Evolutionary conservation across 2,329 filamentous ascomycete species (phyloP).

Genomic region (Penicillium nordicum): DNA sequence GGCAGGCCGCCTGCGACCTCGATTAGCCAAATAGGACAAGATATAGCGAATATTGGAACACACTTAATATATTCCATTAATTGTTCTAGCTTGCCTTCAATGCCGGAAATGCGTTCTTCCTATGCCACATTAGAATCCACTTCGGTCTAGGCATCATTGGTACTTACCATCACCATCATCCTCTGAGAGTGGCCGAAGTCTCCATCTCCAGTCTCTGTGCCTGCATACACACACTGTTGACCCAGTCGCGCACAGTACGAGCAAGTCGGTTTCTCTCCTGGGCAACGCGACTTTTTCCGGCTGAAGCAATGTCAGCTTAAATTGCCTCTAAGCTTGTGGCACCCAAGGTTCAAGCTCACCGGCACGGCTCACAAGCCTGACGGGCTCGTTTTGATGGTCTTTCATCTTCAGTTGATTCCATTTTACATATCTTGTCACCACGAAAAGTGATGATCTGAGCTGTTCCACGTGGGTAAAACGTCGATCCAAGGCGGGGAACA

Average conservation of each 20-base stretch:
- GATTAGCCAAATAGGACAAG: not conserved
- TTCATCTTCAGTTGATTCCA: slow-evolving; percentile 13
- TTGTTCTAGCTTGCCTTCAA: slow-evolving; percentile 23
- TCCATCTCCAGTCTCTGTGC: slow-evolving; percentile 6
- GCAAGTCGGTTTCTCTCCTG: slow-evolving; percentile 33
- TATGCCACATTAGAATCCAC: not conserved
- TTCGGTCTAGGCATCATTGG: no score
- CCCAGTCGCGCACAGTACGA: slow-evolving; percentile 32
- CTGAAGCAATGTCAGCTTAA: slow-evolving; percentile 9
- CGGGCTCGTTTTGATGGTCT: slow-evolving; percentile 19
- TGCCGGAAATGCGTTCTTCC: slow-evolving; percentile 19
- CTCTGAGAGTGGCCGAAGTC: slow-evolving; percentile 6
- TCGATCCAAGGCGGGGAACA: not conserved
- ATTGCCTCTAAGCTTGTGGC: not conserved
- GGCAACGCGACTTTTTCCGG: slow-evolving; percentile 35
- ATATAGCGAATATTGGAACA: not conserved
- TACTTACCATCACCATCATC: slow-evolving; percentile 15
- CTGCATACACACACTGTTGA: slow-evolving; percentile 31
- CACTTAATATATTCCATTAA: slow-evolving; percentile 17
- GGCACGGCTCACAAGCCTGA: slow-evolving; percentile 34
- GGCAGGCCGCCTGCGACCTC: not conserved
- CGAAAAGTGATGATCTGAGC: not conserved
- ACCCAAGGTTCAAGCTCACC: slow-evolving; percentile 17
- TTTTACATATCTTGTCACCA: not conserved
- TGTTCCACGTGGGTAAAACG: not conserved